Percentiles rank a stretch among this genome's conserved stretches.
These are phyloP conservation scores for Scheffersomyces stipitis DNA, from an alignment of 805 yeast species.

Conservation along the genomic window DNA sequence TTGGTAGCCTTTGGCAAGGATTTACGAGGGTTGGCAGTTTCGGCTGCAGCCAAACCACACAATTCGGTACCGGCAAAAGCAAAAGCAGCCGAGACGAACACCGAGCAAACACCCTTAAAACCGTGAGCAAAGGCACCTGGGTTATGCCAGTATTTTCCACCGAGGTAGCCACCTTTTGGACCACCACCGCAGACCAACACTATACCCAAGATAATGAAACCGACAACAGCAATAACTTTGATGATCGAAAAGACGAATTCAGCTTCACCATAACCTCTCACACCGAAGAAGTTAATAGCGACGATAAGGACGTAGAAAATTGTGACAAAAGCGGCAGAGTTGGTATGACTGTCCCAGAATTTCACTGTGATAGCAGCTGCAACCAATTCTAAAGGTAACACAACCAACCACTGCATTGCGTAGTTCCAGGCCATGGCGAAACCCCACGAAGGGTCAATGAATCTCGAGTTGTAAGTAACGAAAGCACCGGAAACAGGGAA, in stretches of 20 bases:
- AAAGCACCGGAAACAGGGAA: slow-evolving; percentile 44
- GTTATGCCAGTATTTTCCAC: slow-evolving; percentile 57
- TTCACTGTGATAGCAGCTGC: slow-evolving; percentile 59
- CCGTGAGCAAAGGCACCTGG: slow-evolving; percentile 70
- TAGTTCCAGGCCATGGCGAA: slow-evolving; percentile 76
- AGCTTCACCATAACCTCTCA: slow-evolving; percentile 61
- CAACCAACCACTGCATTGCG: slow-evolving; percentile 61
- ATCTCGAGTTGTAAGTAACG: slow-evolving; percentile 59
- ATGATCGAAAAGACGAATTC: slow-evolving; percentile 65
- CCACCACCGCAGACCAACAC: slow-evolving; percentile 60
- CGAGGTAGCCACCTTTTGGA: slow-evolving; percentile 50
- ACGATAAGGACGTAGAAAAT: slow-evolving; percentile 54
- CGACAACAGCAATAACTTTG: slow-evolving; percentile 62
- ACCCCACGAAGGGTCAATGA: slow-evolving; percentile 67
- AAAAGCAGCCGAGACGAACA: slow-evolving; percentile 77
- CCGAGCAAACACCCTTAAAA: slow-evolving; percentile 70
- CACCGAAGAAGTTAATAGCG: slow-evolving; percentile 50
- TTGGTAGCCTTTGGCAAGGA: slow-evolving; percentile 73
- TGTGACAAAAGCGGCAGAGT: slow-evolving; percentile 59
- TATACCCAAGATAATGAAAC: slow-evolving; percentile 57
- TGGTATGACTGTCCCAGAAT: slow-evolving; percentile 51
- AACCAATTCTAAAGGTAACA: slow-evolving; percentile 64
- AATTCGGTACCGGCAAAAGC: slow-evolving; percentile 76
- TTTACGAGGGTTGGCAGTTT: slow-evolving; percentile 64
- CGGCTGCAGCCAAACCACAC: slow-evolving; percentile 76